These are phyloP conservation scores for Colletotrichum kahawae DNA, from an alignment of 2,329 filamentous ascomycete genomes.

Conservation along the genomic window DNA sequence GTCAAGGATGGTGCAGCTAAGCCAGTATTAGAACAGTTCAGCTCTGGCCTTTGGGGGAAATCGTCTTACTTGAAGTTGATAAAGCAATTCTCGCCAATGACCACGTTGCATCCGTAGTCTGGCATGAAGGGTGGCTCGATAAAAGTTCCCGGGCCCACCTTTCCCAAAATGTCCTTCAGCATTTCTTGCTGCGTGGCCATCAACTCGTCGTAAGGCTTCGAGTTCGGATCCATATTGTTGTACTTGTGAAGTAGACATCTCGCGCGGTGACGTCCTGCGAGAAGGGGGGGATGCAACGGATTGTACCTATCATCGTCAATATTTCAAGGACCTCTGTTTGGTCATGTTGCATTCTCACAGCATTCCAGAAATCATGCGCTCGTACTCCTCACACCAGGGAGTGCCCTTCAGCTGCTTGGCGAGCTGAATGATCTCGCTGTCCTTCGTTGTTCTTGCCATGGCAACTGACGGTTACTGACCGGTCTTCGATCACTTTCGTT, in stretches of 20 bases:
- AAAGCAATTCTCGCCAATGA: conserved; percentile 65
- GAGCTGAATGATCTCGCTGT: not conserved
- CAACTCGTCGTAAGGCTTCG: conserved; percentile 46
- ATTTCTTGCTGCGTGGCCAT: conserved; percentile 44
- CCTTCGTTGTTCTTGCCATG: not conserved
- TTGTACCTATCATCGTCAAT: conserved; percentile 42
- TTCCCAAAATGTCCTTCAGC: conserved; percentile 54
- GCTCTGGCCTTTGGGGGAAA: not conserved
- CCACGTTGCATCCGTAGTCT: conserved; percentile 71
- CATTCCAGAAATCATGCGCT: conserved; percentile 69
- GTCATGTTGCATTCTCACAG: conserved; percentile 30
- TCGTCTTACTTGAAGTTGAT: conserved; percentile 55
- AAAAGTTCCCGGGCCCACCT: conserved; percentile 54
- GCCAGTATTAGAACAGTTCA: not conserved
- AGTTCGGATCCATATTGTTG: conserved; percentile 57
- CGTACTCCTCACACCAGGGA: conserved; percentile 56
- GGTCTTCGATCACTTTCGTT: not conserved
- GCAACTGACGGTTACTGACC: not conserved
- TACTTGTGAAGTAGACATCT: conserved; percentile 62
- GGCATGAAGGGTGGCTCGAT: conserved; percentile 67
- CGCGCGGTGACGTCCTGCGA: conserved; percentile 55
- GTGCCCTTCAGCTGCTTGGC: not conserved
- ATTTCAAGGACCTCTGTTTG: not conserved
- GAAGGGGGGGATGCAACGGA: conserved; percentile 50
- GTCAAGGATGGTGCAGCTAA: conserved; percentile 50